Percentiles rank a stretch among this genome's conserved stretches.
These are phyloP conservation scores for Sporobolomyces pararoseus DNA, from an alignment of 768 basidiomycete genomes.

Conservation along the genomic window DNA sequence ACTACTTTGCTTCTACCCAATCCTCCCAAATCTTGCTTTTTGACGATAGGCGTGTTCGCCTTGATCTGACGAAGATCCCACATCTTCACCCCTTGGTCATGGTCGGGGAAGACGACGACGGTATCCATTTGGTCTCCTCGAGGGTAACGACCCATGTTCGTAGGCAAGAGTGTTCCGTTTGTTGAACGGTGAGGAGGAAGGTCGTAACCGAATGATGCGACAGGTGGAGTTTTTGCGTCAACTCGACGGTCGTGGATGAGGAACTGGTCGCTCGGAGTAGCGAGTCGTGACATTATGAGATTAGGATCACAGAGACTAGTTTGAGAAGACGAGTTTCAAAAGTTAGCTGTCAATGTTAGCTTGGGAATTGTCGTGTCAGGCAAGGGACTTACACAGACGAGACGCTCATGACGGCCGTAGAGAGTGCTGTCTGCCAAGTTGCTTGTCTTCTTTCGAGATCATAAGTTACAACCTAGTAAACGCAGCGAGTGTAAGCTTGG, in stretches of 20 bases:
- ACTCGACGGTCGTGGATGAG: slow-evolving; percentile 17
- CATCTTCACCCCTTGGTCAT: slow-evolving; percentile 31
- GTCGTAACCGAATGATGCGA: slow-evolving; percentile 24
- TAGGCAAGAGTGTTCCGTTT: background rate
- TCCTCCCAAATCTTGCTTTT: slow-evolving; percentile 9
- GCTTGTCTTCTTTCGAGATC: background rate
- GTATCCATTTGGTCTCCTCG: slow-evolving; percentile 23
- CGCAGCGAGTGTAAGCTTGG: background rate
- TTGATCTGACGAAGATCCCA: slow-evolving; percentile 36
- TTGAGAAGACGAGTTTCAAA: too few relatives aligned
- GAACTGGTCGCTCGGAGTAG: slow-evolving; percentile 17
- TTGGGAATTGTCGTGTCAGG: background rate
- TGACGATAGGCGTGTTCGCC: slow-evolving; percentile 1
- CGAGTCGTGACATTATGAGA: slow-evolving; percentile 21
- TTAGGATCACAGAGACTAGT: slow-evolving; percentile 19
- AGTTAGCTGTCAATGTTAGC: too few relatives aligned
- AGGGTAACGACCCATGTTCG: slow-evolving; percentile 30
- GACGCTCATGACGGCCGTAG: slow-evolving; percentile 21
- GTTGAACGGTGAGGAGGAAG: slow-evolving; percentile 10
- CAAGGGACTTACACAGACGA: slow-evolving; percentile 6
- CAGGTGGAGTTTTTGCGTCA: background rate
- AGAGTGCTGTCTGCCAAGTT: slow-evolving; percentile 19
- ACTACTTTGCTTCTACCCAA: slow-evolving; percentile 23
- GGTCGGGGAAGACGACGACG: slow-evolving; percentile 26
- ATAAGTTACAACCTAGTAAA: slow-evolving; percentile 15